A percentile compares a stretch with the other conserved stretches of the same genome.
Evolutionary conservation across 192 early-diverging fungal genomes (phyloP).

Genomic region (Coemansia nantahalensis): DNA sequence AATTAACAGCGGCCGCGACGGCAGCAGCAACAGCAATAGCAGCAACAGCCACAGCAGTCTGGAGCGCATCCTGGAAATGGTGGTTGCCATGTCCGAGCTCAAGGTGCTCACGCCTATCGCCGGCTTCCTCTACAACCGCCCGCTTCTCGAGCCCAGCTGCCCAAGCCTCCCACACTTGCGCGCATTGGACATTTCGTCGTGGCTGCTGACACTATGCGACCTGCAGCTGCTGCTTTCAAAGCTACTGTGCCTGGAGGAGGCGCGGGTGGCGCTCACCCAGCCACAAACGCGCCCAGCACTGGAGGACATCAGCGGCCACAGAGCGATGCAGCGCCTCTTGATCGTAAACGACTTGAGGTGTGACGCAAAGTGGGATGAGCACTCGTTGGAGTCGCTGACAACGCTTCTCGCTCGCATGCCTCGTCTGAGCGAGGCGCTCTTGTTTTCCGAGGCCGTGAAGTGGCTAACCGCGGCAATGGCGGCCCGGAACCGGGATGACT

Average conservation of each 20-base stretch:
- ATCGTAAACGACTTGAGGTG: background rate
- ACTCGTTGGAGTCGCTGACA: slow-evolving; percentile 8
- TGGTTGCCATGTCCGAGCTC: too few species aligned
- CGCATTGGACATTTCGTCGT: slow-evolving; percentile 11
- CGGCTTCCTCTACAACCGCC: too few species aligned
- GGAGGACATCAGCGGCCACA: slow-evolving; percentile 8
- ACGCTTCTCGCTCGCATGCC: slow-evolving; percentile 8
- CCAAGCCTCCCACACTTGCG: background rate
- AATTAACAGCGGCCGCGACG: too few species aligned
- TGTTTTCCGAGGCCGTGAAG: slow-evolving; percentile 11
- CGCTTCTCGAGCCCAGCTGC: background rate
- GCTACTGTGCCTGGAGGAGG: slow-evolving; percentile 9
- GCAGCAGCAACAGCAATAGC: too few species aligned
- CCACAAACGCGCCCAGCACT: background rate
- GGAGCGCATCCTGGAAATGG: too few species aligned
- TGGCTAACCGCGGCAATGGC: slow-evolving; percentile 5
- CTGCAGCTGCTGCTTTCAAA: slow-evolving; percentile 9
- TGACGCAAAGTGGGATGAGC: slow-evolving; percentile 2
- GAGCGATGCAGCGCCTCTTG: slow-evolving; percentile 13
- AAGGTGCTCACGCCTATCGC: background rate
- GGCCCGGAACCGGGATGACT: slow-evolving; percentile 2
- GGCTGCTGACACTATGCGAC: slow-evolving; percentile 6
- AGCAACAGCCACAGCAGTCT: too few species aligned
- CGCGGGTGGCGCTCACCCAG: slow-evolving; percentile 4
- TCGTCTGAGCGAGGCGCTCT: slow-evolving; percentile 13